phyloP scores from a whole-genome alignment of 441 rosid genomes.

The Brassica hybrid region DNA sequence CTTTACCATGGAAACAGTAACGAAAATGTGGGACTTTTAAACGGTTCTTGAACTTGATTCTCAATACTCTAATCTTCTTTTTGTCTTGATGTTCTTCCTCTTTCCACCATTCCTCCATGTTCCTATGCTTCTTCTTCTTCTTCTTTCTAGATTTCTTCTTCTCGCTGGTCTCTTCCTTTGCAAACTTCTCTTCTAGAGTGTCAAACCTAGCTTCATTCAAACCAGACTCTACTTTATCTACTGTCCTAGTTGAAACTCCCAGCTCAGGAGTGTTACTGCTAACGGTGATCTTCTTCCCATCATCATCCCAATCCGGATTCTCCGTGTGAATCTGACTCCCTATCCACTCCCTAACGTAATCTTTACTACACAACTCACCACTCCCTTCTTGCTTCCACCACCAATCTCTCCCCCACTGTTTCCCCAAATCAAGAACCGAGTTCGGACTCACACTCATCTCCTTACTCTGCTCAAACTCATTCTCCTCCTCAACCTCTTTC shows the following conservation, averaged over 20 bases:
- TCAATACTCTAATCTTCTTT: conserved; percentile 50
- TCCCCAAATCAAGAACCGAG: conserved; percentile 49
- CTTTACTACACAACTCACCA: conserved; percentile 91
- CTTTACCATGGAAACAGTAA: conserved; percentile 52
- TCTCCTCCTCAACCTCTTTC: conserved; percentile 80
- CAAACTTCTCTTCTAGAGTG: conserved; percentile 49
- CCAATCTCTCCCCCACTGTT: conserved; percentile 94
- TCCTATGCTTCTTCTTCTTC: conserved; percentile 61
- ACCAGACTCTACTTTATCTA: conserved; percentile 37
- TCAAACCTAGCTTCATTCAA: conserved; percentile 44
- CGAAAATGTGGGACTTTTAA: conserved; percentile 62
- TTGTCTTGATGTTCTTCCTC: conserved; percentile 70
- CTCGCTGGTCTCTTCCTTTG: conserved; percentile 38
- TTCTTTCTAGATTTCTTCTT: conserved; percentile 46
- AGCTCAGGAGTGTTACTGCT: conserved; percentile 41
- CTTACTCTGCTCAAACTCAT: no score
- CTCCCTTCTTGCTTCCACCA: conserved; percentile 99
- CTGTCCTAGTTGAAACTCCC: conserved; percentile 44
- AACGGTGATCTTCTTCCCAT: conserved; percentile 47
- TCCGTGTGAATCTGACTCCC: conserved; percentile 81
- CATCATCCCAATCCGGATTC: conserved; percentile 88
- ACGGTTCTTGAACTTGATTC: conserved; percentile 67
- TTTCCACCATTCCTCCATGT: conserved; percentile 98
- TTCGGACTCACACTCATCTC: conserved; percentile 56
- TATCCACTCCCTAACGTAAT: conserved; percentile 97